Evolutionary conservation across 1,284 basidiomycete species (phyloP), one percentile per base, ranked within the genome.

Genomic region (Ganoderma leucocontextum): DNA sequence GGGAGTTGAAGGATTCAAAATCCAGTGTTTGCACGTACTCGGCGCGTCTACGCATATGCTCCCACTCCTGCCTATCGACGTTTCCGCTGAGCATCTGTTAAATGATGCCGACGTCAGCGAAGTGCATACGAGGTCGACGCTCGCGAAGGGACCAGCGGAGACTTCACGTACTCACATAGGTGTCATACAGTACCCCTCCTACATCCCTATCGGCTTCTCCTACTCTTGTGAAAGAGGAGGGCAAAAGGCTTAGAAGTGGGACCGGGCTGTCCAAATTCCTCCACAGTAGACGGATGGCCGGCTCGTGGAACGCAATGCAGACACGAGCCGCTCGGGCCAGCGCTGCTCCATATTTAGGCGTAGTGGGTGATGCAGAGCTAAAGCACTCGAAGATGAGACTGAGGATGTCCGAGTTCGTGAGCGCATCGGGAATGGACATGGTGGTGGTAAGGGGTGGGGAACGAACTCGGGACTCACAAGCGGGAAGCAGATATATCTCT

Each of bases 251-350:
- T n/a, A 58, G 35, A n/a, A 58, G 55, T 9, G 55, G n/a, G 38
- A 58, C 35, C 1, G 38, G 15, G 55, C n/a, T 58, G 36, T 13
- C 3, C 55, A 58, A 38, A 7, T 38, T 15, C 19, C 36, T 58
- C 55, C 55, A 58, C 22, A 58, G 35, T 3, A 38, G 8, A n/a
- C 35, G 55, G 8, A n/a, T 22, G 29, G 55, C 55, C n/a, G 55
- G 55, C 12, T 58, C 55, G 10, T 58, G n/a, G 55, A 58, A 58
- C 17, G 55, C 55, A 8, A 58, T n/a, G n/a, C 55, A 58, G 19
- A 58, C 55, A 19, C 33, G 55, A 58, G 55, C 55, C 9, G 35
- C 55, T 38, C n/a, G 35, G 5, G 55, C 55, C 55, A 58, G 33
- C 8, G 13, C 13, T 19, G 9, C 13, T 13, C 19, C 13, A 19